phyloP scores from a whole-genome alignment of 2,329 filamentous ascomycete species.

The Aspergillus oerlinghausenensis region DNA sequence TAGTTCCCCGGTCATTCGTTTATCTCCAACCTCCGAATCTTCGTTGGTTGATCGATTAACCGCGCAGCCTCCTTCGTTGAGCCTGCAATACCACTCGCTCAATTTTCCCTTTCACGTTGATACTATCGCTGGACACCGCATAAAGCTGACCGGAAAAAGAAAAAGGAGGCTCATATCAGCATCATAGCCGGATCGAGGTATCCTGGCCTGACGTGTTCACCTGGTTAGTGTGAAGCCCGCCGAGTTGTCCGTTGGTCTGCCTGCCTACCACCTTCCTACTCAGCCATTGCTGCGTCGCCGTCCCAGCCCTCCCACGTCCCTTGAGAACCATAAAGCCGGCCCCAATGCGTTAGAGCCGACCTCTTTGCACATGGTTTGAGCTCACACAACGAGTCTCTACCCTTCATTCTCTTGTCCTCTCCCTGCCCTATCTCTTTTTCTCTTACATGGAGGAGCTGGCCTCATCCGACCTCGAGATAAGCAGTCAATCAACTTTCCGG shows the following conservation, averaged over 20 bases:
- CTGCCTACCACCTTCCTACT: not conserved
- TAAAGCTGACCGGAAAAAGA: not conserved
- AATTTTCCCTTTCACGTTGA: not conserved
- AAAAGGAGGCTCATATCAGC: not conserved
- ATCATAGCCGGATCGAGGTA: not conserved
- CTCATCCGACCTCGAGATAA: conserved; percentile 29
- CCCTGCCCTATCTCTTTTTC: conserved; percentile 13
- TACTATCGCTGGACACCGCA: not conserved
- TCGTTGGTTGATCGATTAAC: conserved; percentile 17
- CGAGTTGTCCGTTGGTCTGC: not conserved
- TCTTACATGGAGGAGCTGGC: conserved; percentile 40
- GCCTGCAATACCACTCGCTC: not conserved
- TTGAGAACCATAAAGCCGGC: not conserved
- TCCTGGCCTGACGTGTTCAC: conserved; percentile 4
- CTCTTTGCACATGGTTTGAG: conserved; percentile 12
- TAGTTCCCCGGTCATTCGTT: conserved; percentile 5
- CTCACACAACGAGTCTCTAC: not conserved
- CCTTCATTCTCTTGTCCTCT: not conserved
- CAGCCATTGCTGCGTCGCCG: not conserved
- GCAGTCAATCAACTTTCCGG: conserved; percentile 12
- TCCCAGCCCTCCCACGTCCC: not conserved
- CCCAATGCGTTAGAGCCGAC: conserved; percentile 9
- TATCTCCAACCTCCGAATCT: conserved; percentile 11
- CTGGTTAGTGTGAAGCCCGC: conserved; percentile 5
- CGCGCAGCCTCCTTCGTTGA: conserved; percentile 13